Evolutionary conservation across 2,329 filamentous ascomycete genomes (phyloP), one percentile per base, ranked within the genome.

Genomic region (Pseudofabraea citricarpa): DNA sequence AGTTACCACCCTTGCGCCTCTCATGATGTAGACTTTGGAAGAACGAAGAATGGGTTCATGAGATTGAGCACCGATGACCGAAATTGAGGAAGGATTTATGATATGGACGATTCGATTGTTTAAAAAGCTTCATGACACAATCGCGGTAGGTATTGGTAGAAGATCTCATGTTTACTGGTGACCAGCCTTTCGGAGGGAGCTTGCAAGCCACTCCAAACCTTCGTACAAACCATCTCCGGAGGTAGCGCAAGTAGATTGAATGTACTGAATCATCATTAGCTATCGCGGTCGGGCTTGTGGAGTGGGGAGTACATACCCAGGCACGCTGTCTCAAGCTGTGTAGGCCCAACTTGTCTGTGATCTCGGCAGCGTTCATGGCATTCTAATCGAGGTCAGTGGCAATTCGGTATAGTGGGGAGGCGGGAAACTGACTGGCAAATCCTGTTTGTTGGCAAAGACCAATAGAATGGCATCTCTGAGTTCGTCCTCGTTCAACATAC

Each of bases 371-470:
- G 74, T 95, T 96, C 93, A 97, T 97, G 72, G 93, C 93, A 68
- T 97, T 97, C 90, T 95, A 63, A 46, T 36, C 40, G 44, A 48
- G 37, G 55, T 65, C 56, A 63, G 67, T 53, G 62, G 19, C 15
- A 24, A 16, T 24, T 29, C 16, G 37, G 20, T 31, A 15, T 29
- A 21, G 16, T 13, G 12, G 16, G 26, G 24, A 38, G 36, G 12
- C 4, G 22, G n/a, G 21, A 32, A 44, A 79, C 90, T 69, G 77
- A 96, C 93, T 60, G 86, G 85, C 71, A 97, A 76, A 90, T 98
- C 93, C 79, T 98, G 93, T 81, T 98, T 98, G 84, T 98, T 98
- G 73, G 93, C 93, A 65, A 98, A 98, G 63, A 98, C 91, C 63
- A 98, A 75, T 60, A 98, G 81, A 61, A 96, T 84, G 57, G 93